These are phyloP conservation scores for Crotalaria pallida DNA, from an alignment of 306 rosid species.

Conservation along the genomic window DNA sequence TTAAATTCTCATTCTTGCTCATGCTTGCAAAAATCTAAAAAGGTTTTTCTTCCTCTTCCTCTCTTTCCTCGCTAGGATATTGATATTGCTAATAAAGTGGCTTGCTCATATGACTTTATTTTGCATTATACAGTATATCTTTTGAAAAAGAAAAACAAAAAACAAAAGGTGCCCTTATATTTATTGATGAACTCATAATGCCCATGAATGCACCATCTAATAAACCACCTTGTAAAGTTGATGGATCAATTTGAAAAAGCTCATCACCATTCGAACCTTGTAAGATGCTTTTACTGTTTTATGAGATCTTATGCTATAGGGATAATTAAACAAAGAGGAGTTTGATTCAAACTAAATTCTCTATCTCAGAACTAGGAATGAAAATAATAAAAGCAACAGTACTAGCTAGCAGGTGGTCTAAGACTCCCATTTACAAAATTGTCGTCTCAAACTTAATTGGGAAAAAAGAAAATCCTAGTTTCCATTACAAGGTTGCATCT, in stretches of 20 bases:
- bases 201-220: slow-evolving; percentile 31
- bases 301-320: neutral
- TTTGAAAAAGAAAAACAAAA: slow-evolving; percentile 15
- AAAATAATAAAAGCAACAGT: slow-evolving; percentile 9
- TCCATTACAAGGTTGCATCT: slow-evolving; percentile 9
- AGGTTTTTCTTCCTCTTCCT: no score
- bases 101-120: slow-evolving; percentile 44
- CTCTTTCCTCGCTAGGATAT: no score
- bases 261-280: no score
- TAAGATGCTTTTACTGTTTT: slow-evolving; percentile 10
- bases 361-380: neutral
- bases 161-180: neutral
- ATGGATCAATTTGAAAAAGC: slow-evolving; percentile 38
- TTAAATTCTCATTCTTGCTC: no score
- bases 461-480: slow-evolving; percentile 44
- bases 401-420: slow-evolving; percentile 35
- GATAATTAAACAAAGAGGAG: neutral
- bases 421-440: slow-evolving; percentile 13
- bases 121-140: slow-evolving; percentile 34
- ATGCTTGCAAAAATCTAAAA: no score
- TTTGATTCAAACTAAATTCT: slow-evolving; percentile 13
- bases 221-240: slow-evolving; percentile 29
- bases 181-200: slow-evolving; percentile 23
- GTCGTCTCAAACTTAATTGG: slow-evolving; percentile 25
- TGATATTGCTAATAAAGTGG: slow-evolving; percentile 38